Evolutionary conservation across 768 basidiomycete genomes (phyloP).

Genomic region (Lentinula boryana): DNA sequence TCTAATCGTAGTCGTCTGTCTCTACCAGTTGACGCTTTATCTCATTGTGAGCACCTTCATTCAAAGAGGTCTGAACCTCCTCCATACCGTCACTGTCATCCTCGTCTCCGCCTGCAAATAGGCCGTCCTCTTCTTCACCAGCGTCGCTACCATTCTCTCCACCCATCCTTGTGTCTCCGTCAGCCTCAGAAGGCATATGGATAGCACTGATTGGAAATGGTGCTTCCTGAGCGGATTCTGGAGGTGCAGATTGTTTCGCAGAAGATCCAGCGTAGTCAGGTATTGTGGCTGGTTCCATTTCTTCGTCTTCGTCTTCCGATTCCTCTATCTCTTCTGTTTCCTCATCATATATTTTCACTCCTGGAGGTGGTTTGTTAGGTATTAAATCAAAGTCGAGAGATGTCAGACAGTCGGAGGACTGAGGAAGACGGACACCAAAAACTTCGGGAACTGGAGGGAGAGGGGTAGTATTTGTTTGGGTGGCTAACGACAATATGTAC

Average conservation of each 20-base stretch:
- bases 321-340: slow-evolving; percentile 81
- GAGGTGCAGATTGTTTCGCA: slow-evolving; percentile 15
- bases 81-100: slow-evolving; percentile 83
- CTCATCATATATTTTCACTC: slow-evolving; percentile 69
- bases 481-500: slow-evolving; percentile 76
- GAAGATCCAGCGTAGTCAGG: slow-evolving; percentile 23
- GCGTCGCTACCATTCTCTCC: slow-evolving; percentile 64
- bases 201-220: slow-evolving; percentile 57
- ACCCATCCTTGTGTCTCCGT: slow-evolving; percentile 24
- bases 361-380: slow-evolving; percentile 79
- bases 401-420: slow-evolving; percentile 63
- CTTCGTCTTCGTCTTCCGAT: slow-evolving; percentile 58
- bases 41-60: slow-evolving; percentile 40
- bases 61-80: slow-evolving; percentile 53
- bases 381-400: slow-evolving; percentile 82
- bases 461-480: slow-evolving; percentile 76
- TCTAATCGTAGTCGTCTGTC: slow-evolving; percentile 79
- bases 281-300: slow-evolving; percentile 65
- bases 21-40: slow-evolving; percentile 77
- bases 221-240: slow-evolving; percentile 28
- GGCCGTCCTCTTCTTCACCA: slow-evolving; percentile 68
- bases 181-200: slow-evolving; percentile 63
- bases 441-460: slow-evolving; percentile 84
- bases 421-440: slow-evolving; percentile 81
- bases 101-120: slow-evolving; percentile 73